Evolutionary conservation across 192 early-diverging fungal genomes (phyloP), one percentile per base, ranked within the genome.

Genomic region (Entomortierella beljakovae): DNA sequence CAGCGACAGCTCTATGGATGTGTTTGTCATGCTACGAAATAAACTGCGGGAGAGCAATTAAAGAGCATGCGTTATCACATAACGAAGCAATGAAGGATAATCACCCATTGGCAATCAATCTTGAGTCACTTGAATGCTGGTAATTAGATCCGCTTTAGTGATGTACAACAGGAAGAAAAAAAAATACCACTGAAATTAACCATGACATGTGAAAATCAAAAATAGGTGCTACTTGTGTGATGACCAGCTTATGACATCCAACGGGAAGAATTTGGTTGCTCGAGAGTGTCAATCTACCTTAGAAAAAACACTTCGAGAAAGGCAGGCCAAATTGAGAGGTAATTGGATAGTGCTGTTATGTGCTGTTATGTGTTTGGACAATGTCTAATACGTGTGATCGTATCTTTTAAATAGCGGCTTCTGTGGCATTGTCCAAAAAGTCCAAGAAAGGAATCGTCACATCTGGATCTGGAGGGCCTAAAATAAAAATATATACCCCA

Each of bases 141-240:
- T 82, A 70, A 10, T 49, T 28, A 23, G 8, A 6, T 5, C 34
- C 2, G 31, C 7, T 18, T 35, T 22, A 35, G 1, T 53, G 23
- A 29, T 9, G 6, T 10, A 6, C 23, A 28, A 26, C 6, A 1
- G 2, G 15, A 6, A 53, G 15, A 25, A 25, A 53, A 10, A 3
- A 8, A 8, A 8, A 16, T 6, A 6, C 6, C 49, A 50, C 51
- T 13, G 9, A 8, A 53, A 53, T 25, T 53, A 18, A 53, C 15
- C 23, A 3, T n/a, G 25, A 8, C 23, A 26, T 28, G 51, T 8
- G n/a, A n/a, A n/a, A n/a, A n/a, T n/a, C n/a, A 23, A 37, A 26
- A 0, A 38, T 43, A 82, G 81, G 81, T 82, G 81, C 26, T 82
- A 82, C 38, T 31, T 50, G 22, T 82, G 81, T 35, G 64, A 82